These are phyloP conservation scores for Orychophragmus violaceus DNA, from an alignment of 345 rosid species.

Conservation along the genomic window DNA sequence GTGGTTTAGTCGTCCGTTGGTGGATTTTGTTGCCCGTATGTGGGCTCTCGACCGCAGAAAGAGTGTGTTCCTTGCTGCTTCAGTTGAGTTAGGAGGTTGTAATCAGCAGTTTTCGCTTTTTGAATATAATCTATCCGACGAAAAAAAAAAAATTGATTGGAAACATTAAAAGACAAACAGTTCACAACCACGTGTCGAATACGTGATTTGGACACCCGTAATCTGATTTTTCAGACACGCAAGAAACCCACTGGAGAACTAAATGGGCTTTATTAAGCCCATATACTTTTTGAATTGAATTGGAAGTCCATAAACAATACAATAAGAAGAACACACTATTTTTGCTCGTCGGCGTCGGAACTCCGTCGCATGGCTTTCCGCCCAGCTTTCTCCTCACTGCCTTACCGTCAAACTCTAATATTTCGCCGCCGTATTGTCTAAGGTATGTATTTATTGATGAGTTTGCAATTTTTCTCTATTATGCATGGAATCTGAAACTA, in stretches of 20 bases:
- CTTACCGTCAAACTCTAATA: background rate
- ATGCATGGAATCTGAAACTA: background rate
- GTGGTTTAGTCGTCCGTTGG: no score
- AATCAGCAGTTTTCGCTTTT: no score
- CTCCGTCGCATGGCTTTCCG: slow-evolving; percentile 19
- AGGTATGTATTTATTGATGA: background rate
- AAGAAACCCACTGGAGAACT: background rate
- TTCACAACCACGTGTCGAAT: background rate
- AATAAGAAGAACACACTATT: background rate
- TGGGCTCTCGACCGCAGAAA: no score
- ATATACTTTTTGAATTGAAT: background rate
- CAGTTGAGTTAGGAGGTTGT: no score
- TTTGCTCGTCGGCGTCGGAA: background rate
- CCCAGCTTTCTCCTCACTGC: background rate
- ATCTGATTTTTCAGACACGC: background rate
- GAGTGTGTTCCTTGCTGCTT: no score
- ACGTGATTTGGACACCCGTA: background rate
- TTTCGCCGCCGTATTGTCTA: background rate
- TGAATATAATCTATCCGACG: no score
- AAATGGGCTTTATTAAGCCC: slow-evolving; percentile 1
- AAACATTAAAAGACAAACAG: no score
- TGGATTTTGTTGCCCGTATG: no score
- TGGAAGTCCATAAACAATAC: background rate
- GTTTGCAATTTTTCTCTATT: background rate
- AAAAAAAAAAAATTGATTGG: no score